Percentiles rank a stretch among this genome's conserved stretches.
Conservation (phyloP, 1,284 basidiomycete species). For the Ceratobasidium sp. region DNA sequence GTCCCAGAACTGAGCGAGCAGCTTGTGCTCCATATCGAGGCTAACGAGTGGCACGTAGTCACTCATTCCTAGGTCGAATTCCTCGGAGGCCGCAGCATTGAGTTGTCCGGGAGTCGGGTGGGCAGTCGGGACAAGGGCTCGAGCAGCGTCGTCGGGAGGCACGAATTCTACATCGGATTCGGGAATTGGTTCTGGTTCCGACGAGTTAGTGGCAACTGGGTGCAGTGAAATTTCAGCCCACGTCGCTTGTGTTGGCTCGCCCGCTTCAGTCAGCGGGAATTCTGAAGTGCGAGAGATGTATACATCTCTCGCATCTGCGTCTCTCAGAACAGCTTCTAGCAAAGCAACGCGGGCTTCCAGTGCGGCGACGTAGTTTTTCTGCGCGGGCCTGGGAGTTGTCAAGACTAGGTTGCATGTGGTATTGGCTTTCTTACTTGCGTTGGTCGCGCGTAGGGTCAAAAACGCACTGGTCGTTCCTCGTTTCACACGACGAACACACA, state of each 20-base stretch:
- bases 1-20: constrained; percentile 17
- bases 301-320: constrained; percentile 5
- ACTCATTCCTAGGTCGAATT: constrained; percentile 12
- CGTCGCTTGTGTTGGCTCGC: not conserved
- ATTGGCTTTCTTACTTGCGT: constrained; percentile 15
- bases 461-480: constrained; percentile 9
- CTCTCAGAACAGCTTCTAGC: constrained; percentile 22
- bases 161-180: not conserved
- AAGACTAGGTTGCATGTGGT: not conserved
- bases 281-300: not conserved
- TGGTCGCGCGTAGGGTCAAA: constrained; percentile 31
- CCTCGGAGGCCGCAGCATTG: not conserved
- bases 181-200: too few species aligned
- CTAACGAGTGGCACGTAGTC: not conserved
- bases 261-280: not conserved
- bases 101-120: not conserved
- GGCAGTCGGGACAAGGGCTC: too few species aligned
- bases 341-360: constrained; percentile 27
- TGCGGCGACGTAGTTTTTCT: constrained; percentile 39
- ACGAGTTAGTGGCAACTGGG: not conserved
- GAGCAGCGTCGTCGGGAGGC: too few species aligned
- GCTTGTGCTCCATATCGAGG: constrained; percentile 7
- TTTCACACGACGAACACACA: constrained; percentile 36
- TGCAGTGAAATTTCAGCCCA: too few species aligned
- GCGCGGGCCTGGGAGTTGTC: constrained; percentile 19